phyloP scores from a whole-genome alignment of 805 yeast species.

The Priceomyces melissophilus region DNA sequence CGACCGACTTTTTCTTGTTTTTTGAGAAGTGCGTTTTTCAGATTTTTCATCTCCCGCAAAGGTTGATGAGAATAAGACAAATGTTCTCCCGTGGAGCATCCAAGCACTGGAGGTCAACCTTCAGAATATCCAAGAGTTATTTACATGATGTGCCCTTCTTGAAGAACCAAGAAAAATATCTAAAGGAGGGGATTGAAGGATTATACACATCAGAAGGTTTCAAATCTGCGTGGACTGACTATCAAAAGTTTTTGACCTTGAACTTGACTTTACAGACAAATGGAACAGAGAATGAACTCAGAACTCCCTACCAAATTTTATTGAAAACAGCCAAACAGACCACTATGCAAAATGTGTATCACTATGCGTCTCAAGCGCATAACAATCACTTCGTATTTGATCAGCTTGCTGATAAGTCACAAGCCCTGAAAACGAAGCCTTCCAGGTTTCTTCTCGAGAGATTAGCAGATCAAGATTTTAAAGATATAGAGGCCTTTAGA shows the following conservation, averaged over 20 bases:
- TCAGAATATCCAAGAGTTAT: constrained; percentile 19
- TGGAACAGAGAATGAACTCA: constrained; percentile 78
- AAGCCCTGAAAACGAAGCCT: constrained; percentile 34
- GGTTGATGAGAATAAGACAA: not conserved
- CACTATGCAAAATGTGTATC: constrained; percentile 68
- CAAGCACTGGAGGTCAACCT: no score
- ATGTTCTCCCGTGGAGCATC: no score
- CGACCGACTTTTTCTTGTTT: not conserved
- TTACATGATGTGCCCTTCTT: constrained; percentile 67
- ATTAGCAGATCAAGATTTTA: constrained; percentile 30
- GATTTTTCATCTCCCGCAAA: not conserved
- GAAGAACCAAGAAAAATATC: constrained; percentile 34
- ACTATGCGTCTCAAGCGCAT: constrained; percentile 86
- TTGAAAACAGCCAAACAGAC: constrained; percentile 64
- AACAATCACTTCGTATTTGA: constrained; percentile 88
- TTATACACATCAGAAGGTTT: constrained; percentile 65
- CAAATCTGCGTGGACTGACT: constrained; percentile 73
- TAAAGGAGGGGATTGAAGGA: constrained; percentile 55
- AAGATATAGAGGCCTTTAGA: constrained; percentile 48
- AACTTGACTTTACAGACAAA: constrained; percentile 61
- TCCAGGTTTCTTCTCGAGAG: constrained; percentile 37
- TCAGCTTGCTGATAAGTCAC: constrained; percentile 42
- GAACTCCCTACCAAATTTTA: constrained; percentile 68
- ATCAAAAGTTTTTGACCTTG: constrained; percentile 64
- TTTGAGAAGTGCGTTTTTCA: not conserved